Evolutionary conservation across 2,329 filamentous ascomycete genomes (phyloP).

Genomic region (Trichoderma oligosporum): DNA sequence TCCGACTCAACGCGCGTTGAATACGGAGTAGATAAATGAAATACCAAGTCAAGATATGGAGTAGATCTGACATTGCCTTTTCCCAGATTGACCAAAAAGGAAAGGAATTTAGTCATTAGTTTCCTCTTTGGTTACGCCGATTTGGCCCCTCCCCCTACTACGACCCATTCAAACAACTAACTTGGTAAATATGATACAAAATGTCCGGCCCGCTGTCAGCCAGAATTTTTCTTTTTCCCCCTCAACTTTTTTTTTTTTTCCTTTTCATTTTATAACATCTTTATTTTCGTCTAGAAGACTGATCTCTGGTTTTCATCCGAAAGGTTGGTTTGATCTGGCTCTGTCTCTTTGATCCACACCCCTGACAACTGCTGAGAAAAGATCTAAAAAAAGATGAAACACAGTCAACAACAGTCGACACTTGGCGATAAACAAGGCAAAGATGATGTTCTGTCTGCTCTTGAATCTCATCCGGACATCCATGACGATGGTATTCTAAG

Average conservation of each 20-base stretch:
- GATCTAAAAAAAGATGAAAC: background rate
- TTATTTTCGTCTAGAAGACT: too few relatives aligned
- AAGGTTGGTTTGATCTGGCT: background rate
- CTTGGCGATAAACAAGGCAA: background rate
- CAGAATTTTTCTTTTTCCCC: background rate
- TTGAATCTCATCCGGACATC: background rate
- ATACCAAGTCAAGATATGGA: background rate
- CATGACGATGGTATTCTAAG: background rate
- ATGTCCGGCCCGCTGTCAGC: background rate
- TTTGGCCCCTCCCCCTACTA: background rate
- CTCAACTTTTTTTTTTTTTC: background rate
- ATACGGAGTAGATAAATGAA: background rate
- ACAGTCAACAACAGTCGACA: background rate
- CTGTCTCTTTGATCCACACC: background rate
- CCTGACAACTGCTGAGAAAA: background rate
- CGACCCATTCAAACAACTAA: background rate
- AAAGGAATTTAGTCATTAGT: background rate
- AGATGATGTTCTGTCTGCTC: background rate
- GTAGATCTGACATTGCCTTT: background rate
- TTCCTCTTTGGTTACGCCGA: background rate
- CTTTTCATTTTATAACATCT: background rate
- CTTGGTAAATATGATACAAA: background rate
- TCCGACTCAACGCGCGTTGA: background rate
- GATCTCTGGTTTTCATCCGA: background rate
- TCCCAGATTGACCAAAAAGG: slow-evolving; percentile 1